Base-by-base conservation (phyloP, 495 filamentous ascomycete species). In the Xanthoparmelia taractica region DNA sequence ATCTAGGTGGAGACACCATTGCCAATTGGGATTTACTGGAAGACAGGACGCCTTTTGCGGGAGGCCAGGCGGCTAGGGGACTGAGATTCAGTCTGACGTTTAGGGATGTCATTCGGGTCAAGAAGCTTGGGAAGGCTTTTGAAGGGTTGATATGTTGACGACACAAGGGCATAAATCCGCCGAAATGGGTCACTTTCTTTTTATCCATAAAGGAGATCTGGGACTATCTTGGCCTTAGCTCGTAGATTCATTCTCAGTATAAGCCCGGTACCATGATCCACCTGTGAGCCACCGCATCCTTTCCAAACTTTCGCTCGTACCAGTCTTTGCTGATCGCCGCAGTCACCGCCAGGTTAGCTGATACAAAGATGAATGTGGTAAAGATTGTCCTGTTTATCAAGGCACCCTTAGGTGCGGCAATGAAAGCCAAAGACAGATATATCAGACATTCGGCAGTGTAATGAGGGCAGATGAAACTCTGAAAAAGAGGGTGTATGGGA, bases 61-160 rank as follows among this genome's bases (percentile, higher is more conserved):
- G 72, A 29, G 91, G 90, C 3, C 74, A 72, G 56, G 85, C 82
- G 66, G 68, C 80, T 67, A 82, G 94, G 58, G 73, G 76, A 66
- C 89, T 83, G 5, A 83, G 94, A 70, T 84, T 85, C 33, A 97
- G 93, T 73, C 77, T 97, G 66, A 98, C 94, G 12, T 97, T 91
- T 79, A 83, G 95, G 60, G 94, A 97, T 76, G 95, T 97, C 50
- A 76, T 91, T 62, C 93, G 88, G 72, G 91, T 96, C 54, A 87
- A 86, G 7, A 90, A 87, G 60, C 71, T 95, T 43, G 87, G 87
- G 33, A 83, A 78, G 72, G 86, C 82, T 63, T 73, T 89, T 62
- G 85, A 81, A 57, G 77, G 86, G 20, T 71, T 90, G 62, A 77
- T 75, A 41, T 78, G 75, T 61, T 76, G 73, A 59, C 75, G 68